Base-by-base conservation (phyloP, 1,139 yeast genomes). In the Hansenula sp. region DNA sequence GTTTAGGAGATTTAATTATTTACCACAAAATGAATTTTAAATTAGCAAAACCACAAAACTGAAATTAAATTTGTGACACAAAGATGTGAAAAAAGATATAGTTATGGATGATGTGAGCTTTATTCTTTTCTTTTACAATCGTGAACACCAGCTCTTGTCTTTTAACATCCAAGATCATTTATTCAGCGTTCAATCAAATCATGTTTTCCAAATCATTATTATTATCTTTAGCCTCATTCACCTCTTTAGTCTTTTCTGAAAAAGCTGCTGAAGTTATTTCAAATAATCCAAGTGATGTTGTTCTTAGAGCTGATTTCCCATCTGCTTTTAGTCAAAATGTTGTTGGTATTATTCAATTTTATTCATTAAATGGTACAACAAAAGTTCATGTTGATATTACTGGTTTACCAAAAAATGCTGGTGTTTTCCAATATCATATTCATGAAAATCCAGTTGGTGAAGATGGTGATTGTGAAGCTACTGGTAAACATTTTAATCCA, bases 251-350 rank as follows among this genome's bases (percentile, higher is more conserved):
- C n/a, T 22, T 32, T 11, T 43, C 47, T 12, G 34, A 29, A 22
- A 26, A 43, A 17, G 6, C 6, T n/a, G 56, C 78, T 58, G 46
- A 66, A 44, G 46, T 61, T 55, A 50, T 77, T 69, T 3, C 73
- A 65, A 41, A 65, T 58, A 56, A 66, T 63, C 56, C 81, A 19
- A 65, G 60, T 32, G 66, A 71, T 45, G 69, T 73, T 29, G 71
- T 74, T 39, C 81, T 78, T 18, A 61, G 76, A 50, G 83, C 82
- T 18, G 80, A 74, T 50, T 76, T 77, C 55, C 81, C 82, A 12
- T 59, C 58, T 44, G 75, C 73, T 22, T 64, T 65, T 36, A 60
- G 66, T 38, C 59, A 59, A 39, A 56, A 55, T 12, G 65, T 72
- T 32, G 62, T 62, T 41, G 82, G 82, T n/a, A 69, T 71, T 44